Percentiles rank a stretch among this genome's conserved stretches.
Conservation (phyloP, 2,329 filamentous ascomycete genomes). For the Fusarium keratoplasticum region DNA sequence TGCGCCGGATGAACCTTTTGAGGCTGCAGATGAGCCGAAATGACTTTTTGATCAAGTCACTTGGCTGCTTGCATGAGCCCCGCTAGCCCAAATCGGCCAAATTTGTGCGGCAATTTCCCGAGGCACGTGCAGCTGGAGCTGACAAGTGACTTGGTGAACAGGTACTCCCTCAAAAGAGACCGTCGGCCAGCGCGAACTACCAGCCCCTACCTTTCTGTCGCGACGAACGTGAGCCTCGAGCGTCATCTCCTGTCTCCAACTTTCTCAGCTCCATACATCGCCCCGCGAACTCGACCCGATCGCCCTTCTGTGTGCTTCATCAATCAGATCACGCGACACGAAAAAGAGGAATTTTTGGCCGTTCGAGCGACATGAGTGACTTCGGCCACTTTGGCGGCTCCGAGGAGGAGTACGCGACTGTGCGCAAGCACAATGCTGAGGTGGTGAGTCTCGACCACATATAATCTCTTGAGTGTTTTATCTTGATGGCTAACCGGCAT, state of each 20-base stretch:
- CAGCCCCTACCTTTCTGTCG: constrained; percentile 44
- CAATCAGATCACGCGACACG: constrained; percentile 29
- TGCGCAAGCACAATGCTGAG: constrained; percentile 81
- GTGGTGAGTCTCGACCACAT: constrained; percentile 66
- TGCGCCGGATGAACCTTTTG: constrained; percentile 30
- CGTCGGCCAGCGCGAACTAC: constrained; percentile 35
- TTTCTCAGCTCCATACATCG: constrained; percentile 26
- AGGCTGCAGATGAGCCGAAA: constrained; percentile 14
- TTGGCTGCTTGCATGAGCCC: constrained; percentile 28
- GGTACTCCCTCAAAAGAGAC: constrained; percentile 36
- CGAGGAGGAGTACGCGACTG: constrained; percentile 85
- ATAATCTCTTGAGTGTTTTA: neutral
- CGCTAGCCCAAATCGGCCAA: constrained; percentile 19
- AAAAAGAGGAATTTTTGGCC: neutral
- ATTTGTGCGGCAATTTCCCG: constrained; percentile 1
- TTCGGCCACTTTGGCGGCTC: constrained; percentile 76
- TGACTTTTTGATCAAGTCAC: constrained; percentile 22
- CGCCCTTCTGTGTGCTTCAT: neutral
- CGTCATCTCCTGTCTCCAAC: constrained; percentile 39
- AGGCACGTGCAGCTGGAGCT: constrained; percentile 25
- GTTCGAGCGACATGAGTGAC: constrained; percentile 71
- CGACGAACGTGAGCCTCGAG: constrained; percentile 33
- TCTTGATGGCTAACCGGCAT: constrained; percentile 37
- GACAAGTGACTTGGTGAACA: constrained; percentile 26
- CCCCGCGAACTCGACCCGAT: constrained; percentile 6